phyloP scores from a whole-genome alignment of 331 rosid species.

The Arachis monticola region DNA sequence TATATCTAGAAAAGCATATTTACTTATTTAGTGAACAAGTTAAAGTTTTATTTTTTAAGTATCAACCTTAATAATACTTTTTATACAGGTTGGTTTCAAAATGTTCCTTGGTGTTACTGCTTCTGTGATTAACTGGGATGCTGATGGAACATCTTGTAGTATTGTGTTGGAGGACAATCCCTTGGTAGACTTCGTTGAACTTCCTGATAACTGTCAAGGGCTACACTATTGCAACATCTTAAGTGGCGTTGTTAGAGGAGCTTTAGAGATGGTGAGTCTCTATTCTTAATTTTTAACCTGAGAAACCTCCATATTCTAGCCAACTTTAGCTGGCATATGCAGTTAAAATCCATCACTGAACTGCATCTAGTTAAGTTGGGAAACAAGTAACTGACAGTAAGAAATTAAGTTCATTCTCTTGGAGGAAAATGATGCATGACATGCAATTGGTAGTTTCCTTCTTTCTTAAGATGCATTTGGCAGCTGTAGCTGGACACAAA shows the following conservation, averaged over 20 bases:
- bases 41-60: conserved; percentile 6
- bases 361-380: not conserved
- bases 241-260: conserved; percentile 95
- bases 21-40: conserved; percentile 5
- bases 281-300: conserved; percentile 7
- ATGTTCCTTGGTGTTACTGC: conserved; percentile 97
- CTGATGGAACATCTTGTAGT: conserved; percentile 92
- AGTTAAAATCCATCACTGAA: not conserved
- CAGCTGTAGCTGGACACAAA: too few species aligned
- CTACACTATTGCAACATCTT: conserved; percentile 90
- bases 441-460: conserved; percentile 16
- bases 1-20: conserved; percentile 10
- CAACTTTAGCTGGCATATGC: not conserved
- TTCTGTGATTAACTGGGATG: conserved; percentile 92
- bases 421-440: conserved; percentile 15
- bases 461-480: not conserved
- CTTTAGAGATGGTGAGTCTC: conserved; percentile 90
- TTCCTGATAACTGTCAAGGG: conserved; percentile 94
- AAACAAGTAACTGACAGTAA: conserved; percentile 1
- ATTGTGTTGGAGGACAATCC: conserved; percentile 97
- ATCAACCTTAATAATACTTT: conserved; percentile 32
- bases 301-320: not conserved
- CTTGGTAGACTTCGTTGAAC: conserved; percentile 95
- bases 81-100: conserved; percentile 82
- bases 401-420: not conserved